Evolutionary conservation across 129 eudicot species (phyloP).

Genomic region (Artemisia annua): DNA sequence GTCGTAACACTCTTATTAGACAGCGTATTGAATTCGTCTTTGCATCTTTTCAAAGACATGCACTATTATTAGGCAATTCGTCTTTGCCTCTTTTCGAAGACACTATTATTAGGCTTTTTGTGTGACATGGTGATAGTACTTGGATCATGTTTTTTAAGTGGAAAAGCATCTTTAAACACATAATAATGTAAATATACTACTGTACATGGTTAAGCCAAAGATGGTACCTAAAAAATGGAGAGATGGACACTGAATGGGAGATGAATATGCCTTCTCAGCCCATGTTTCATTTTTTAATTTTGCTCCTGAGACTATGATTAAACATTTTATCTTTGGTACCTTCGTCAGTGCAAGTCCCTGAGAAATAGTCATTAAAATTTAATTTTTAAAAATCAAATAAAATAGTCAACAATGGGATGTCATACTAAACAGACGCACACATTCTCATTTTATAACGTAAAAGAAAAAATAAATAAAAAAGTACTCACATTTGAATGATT

Average conservation of each 20-base stretch:
- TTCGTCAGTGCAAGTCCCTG: slow-evolving; percentile 82
- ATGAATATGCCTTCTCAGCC: slow-evolving; percentile 70
- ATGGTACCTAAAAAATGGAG: slow-evolving; percentile 75
- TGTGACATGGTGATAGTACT: not conserved
- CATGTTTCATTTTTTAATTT: slow-evolving; percentile 50
- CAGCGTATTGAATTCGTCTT: no score
- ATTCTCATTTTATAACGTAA: no score
- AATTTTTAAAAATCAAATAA: not conserved
- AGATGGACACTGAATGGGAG: slow-evolving; percentile 63
- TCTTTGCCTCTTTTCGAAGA: no score
- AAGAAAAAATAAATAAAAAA: no score
- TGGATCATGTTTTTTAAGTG: not conserved
- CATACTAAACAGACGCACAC: no score
- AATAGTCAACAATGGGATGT: not conserved
- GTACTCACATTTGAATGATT: no score
- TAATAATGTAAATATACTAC: not conserved
- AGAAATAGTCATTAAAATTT: slow-evolving; percentile 9
- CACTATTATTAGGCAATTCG: no score
- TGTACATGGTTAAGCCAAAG: not conserved
- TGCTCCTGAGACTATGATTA: slow-evolving; percentile 80
- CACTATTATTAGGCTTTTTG: no score
- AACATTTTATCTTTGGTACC: slow-evolving; percentile 64
- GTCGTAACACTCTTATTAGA: no score
- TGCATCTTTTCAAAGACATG: no score
- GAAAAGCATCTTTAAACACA: not conserved